phyloP scores from a whole-genome alignment of 2,329 filamentous ascomycete species.

The Hypomyces perniciosus region DNA sequence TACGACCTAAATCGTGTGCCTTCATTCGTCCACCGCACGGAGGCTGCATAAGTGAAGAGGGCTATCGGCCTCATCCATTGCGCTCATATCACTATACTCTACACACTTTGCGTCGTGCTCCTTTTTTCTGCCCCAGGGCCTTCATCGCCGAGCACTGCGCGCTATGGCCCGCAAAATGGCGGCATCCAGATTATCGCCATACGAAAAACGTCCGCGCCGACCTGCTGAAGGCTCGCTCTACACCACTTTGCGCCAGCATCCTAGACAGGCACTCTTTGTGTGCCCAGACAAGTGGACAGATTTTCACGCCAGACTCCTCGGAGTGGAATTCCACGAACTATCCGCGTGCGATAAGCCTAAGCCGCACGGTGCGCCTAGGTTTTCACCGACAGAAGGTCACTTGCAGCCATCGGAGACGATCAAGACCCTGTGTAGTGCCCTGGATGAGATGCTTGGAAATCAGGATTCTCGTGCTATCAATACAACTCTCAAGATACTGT shows the following conservation, averaged over 20 bases:
- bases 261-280: constrained; percentile 43
- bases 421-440: constrained; percentile 35
- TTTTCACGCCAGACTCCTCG: constrained; percentile 42
- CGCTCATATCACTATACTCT: no score
- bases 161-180: no score
- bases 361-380: constrained; percentile 27
- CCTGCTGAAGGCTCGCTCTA: constrained; percentile 46
- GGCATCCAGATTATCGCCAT: neutral
- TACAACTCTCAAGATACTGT: constrained; percentile 40
- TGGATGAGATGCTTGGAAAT: constrained; percentile 38
- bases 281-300: constrained; percentile 53
- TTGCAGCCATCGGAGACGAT: constrained; percentile 37
- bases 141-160: no score
- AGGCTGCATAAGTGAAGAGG: no score
- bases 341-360: constrained; percentile 36
- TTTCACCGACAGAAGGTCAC: constrained; percentile 31
- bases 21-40: no score
- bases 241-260: constrained; percentile 44
- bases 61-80: no score
- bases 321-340: constrained; percentile 39
- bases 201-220: constrained; percentile 24
- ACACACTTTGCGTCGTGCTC: no score
- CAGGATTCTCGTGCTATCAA: constrained; percentile 37
- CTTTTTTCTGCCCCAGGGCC: no score
- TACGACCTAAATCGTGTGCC: no score